Percentiles rank a stretch among this genome's conserved stretches.
Conservation (phyloP, 805 yeast species). For the Starmerella etchellsii region DNA sequence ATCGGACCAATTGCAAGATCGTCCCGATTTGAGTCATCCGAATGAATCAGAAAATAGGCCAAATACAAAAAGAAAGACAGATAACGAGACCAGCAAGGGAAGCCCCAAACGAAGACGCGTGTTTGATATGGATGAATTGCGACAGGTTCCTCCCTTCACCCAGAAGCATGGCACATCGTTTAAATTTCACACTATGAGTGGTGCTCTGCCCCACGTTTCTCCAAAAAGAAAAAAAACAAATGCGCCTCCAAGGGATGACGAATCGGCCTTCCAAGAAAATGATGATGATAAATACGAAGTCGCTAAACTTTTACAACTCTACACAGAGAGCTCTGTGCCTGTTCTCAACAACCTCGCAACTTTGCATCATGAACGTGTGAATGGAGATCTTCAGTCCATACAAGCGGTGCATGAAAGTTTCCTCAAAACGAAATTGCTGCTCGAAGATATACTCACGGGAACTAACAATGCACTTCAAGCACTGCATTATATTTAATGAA, state of each 20-base stretch:
- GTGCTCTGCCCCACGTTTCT: constrained; percentile 1
- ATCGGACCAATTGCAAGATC: too few relatives aligned
- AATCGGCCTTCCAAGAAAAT: too few relatives aligned
- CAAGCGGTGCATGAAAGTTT: background rate
- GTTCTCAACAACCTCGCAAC: background rate
- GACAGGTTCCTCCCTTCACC: constrained; percentile 16
- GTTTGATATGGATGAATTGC: constrained; percentile 11
- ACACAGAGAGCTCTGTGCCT: background rate
- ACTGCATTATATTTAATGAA: too few relatives aligned
- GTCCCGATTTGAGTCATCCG: too few relatives aligned
- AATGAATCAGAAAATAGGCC: too few relatives aligned
- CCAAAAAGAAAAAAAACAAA: too few relatives aligned
- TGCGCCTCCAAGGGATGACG: too few relatives aligned
- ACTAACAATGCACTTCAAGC: background rate
- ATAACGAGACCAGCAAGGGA: too few relatives aligned
- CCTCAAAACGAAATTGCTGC: background rate
- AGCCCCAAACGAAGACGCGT: constrained; percentile 7
- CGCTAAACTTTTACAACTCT: background rate
- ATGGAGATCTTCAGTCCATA: background rate
- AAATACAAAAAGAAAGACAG: too few relatives aligned
- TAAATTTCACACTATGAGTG: constrained; percentile 1
- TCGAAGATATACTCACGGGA: background rate
- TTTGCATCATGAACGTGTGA: background rate
- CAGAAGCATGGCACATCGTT: constrained; percentile 12
- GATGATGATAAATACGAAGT: too few relatives aligned